Evolutionary conservation across 352 stramenopile genomes (phyloP).

Genomic region (Phytophthora quininea): DNA sequence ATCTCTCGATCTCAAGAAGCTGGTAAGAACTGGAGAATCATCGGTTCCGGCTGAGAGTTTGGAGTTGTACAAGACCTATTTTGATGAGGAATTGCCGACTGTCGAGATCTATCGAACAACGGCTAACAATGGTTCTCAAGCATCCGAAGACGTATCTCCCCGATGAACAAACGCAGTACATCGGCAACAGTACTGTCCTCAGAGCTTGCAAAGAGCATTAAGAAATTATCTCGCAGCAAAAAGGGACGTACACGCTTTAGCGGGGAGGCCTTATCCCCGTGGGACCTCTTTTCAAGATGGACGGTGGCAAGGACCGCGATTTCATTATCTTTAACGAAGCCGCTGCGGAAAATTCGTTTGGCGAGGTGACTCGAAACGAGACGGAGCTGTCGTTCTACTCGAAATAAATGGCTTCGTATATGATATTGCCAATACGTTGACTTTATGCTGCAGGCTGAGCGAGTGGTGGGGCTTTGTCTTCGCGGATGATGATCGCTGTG

Average conservation of each 20-base stretch:
- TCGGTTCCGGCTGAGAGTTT: slow-evolving; percentile 68
- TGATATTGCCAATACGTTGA: too few species aligned
- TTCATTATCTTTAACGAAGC: slow-evolving; percentile 86
- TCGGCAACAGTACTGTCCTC: slow-evolving; percentile 33
- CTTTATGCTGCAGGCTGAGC: slow-evolving; percentile 23
- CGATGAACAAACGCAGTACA: slow-evolving; percentile 24
- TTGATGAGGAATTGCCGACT: slow-evolving; percentile 67
- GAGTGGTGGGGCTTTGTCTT: slow-evolving; percentile 24
- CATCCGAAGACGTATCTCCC: slow-evolving; percentile 27
- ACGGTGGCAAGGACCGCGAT: slow-evolving; percentile 80
- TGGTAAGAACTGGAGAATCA: slow-evolving; percentile 53
- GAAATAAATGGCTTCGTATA: too few species aligned
- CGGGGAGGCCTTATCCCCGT: slow-evolving; percentile 62
- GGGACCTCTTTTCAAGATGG: slow-evolving; percentile 77
- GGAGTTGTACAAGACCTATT: slow-evolving; percentile 85
- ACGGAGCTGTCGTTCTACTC: slow-evolving; percentile 77
- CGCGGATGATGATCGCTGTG: slow-evolving; percentile 28
- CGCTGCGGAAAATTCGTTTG: slow-evolving; percentile 71
- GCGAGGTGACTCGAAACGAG: slow-evolving; percentile 80
- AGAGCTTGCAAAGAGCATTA: slow-evolving; percentile 38
- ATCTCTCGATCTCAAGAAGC: slow-evolving; percentile 68
- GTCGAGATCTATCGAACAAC: slow-evolving; percentile 53
- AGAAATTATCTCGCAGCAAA: slow-evolving; percentile 35
- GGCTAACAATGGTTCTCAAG: slow-evolving; percentile 4
- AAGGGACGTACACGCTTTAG: slow-evolving; percentile 40